phyloP scores from a whole-genome alignment of 1,284 basidiomycete species.

The Tilletiopsis washingtonensis region DNA sequence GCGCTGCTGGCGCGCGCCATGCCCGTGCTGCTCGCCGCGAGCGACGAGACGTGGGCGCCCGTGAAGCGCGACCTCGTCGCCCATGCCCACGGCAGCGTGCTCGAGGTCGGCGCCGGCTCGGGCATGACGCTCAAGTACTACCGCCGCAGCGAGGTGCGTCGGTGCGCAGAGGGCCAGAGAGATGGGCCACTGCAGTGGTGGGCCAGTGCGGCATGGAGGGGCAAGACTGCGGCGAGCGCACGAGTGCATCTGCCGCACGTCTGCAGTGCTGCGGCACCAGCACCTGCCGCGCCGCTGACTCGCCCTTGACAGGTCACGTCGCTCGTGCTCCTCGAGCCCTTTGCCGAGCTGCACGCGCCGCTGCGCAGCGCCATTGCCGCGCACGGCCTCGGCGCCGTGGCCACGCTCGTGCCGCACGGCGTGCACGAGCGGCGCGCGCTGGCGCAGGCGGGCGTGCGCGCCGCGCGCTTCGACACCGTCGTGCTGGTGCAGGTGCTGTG shows the following conservation, averaged over 20 bases:
- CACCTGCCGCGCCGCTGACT: no score
- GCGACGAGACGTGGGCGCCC: slow-evolving; percentile 11
- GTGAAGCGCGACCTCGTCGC: slow-evolving; percentile 15
- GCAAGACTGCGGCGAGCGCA: no score
- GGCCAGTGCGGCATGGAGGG: no score
- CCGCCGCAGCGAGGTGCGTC: slow-evolving; percentile 9
- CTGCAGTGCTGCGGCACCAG: no score
- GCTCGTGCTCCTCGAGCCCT: slow-evolving; percentile 24
- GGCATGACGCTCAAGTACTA: slow-evolving; percentile 26
- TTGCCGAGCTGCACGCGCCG: slow-evolving; percentile 13
- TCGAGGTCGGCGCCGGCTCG: slow-evolving; percentile 31
- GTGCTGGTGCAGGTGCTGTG: slow-evolving; percentile 35
- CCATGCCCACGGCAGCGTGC: slow-evolving; percentile 18
- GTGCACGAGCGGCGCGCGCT: slow-evolving; percentile 7
- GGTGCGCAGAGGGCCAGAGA: background rate
- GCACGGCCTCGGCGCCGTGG: slow-evolving; percentile 6
- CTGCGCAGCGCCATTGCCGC: slow-evolving; percentile 6
- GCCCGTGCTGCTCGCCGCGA: slow-evolving; percentile 5
- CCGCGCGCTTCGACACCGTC: slow-evolving; percentile 27
- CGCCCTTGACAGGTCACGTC: slow-evolving; percentile 15
- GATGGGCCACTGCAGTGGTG: no score
- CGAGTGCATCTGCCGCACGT: no score
- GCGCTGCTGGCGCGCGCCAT: slow-evolving; percentile 17
- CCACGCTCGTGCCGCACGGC: slow-evolving; percentile 16
- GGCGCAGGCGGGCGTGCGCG: slow-evolving; percentile 11